These are phyloP conservation scores for Sequoiadendron giganteum DNA, from an alignment of 75 land plant species.

Conservation along the genomic window DNA sequence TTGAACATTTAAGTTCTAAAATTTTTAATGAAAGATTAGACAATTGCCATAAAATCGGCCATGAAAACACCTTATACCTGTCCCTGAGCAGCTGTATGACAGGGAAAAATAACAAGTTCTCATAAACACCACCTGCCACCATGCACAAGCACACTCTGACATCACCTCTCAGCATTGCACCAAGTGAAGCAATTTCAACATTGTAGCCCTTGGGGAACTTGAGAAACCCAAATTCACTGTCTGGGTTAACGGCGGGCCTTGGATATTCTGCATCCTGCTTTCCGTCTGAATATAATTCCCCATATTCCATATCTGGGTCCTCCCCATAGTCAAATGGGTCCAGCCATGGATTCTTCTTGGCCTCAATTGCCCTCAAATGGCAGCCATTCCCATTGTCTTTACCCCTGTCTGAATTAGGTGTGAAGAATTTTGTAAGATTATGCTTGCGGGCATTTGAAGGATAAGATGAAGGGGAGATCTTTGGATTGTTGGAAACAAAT, in stretches of 20 bases:
- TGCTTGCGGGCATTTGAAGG: neutral
- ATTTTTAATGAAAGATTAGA: neutral
- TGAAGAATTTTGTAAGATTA: neutral
- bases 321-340: conserved; percentile 87
- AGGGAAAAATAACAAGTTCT: conserved; percentile 89
- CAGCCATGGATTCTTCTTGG: conserved; percentile 66
- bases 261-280: conserved; percentile 67
- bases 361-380: neutral
- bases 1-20: neutral
- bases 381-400: neutral
- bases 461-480: neutral
- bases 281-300: conserved; percentile 57
- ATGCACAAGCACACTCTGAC: conserved; percentile 61
- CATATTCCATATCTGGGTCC: conserved; percentile 54
- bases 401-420: neutral
- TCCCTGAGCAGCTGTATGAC: conserved; percentile 76
- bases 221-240: conserved; percentile 63
- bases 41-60: neutral
- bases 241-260: conserved; percentile 50
- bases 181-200: conserved; percentile 59
- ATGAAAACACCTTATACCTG: conserved; percentile 15
- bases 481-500: neutral
- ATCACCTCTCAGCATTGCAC: conserved; percentile 51
- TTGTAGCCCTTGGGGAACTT: conserved; percentile 62
- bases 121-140: conserved; percentile 85